Conservation (phyloP, 1,284 basidiomycete genomes). For the Boletellus sp. region DNA sequence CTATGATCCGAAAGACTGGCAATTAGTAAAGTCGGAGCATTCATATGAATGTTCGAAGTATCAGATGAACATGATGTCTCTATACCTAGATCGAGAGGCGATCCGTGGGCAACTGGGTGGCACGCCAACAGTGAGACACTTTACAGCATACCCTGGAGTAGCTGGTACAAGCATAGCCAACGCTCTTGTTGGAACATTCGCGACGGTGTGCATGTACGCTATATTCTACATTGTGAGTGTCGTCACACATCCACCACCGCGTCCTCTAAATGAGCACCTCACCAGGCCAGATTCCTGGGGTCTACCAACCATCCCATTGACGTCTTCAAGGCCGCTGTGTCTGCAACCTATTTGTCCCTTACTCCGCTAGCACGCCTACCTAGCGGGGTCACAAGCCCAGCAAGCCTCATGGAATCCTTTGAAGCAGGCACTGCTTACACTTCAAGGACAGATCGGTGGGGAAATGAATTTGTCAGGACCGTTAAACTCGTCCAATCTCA, state of each 20-base stretch:
- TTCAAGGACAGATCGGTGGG: conserved; percentile 55
- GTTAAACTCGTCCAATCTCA: conserved; percentile 51
- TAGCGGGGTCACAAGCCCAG: conserved; percentile 13
- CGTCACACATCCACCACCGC: not conserved
- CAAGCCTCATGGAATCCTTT: conserved; percentile 6
- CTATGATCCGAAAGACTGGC: conserved; percentile 69
- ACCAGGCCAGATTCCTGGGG: conserved; percentile 63
- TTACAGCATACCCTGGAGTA: conserved; percentile 73
- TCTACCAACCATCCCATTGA: conserved; percentile 61
- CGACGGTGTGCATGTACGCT: conserved; percentile 53
- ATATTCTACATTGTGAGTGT: conserved; percentile 69
- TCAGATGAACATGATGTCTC: conserved; percentile 71
- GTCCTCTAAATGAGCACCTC: not conserved
- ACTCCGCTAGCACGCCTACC: conserved; percentile 35
- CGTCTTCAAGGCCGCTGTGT: conserved; percentile 61
- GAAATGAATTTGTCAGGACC: conserved; percentile 48
- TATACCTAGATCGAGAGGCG: conserved; percentile 51
- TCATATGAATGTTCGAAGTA: conserved; percentile 81
- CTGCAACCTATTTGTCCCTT: conserved; percentile 58
- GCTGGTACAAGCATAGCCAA: conserved; percentile 64
- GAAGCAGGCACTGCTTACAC: conserved; percentile 43
- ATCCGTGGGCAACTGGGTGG: conserved; percentile 25
- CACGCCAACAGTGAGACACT: conserved; percentile 48
- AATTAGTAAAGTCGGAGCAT: conserved; percentile 56
- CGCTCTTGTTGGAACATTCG: conserved; percentile 46